phyloP scores from a whole-genome alignment of 352 stramenopile genomes.

The Phytophthora boehmeriae region DNA sequence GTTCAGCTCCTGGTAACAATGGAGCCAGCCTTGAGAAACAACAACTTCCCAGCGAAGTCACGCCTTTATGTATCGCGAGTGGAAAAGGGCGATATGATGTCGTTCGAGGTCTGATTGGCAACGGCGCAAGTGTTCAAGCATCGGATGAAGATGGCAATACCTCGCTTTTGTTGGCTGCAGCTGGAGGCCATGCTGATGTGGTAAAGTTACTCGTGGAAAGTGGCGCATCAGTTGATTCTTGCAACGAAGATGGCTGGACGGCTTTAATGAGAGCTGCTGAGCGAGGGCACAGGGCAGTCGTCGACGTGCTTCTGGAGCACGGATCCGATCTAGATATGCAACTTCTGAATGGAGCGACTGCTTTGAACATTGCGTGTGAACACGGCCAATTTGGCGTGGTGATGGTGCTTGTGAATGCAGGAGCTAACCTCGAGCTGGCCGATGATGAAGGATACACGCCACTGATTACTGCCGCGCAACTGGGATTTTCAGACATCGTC shows the following conservation, averaged over 20 bases:
- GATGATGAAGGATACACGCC: slow-evolving; percentile 7
- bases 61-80: slow-evolving; percentile 9
- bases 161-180: not conserved
- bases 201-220: not conserved
- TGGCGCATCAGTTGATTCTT: not conserved
- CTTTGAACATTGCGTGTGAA: slow-evolving; percentile 4
- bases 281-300: too few relatives aligned
- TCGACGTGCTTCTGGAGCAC: not conserved
- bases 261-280: not conserved
- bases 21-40: slow-evolving; percentile 4
- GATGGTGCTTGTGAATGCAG: not conserved
- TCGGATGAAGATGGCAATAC: not conserved
- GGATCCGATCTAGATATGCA: slow-evolving; percentile 1
- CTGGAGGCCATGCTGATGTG: not conserved
- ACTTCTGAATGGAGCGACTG: not conserved
- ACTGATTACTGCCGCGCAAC: not conserved
- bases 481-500: slow-evolving; percentile 3
- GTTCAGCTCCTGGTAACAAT: not conserved
- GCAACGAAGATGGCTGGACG: not conserved
- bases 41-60: slow-evolving; percentile 20
- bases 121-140: not conserved
- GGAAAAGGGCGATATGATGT: not conserved
- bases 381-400: not conserved
- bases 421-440: not conserved
- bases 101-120: not conserved